These are phyloP conservation scores for Dendrocalamus sinicus DNA, from an alignment of 176 grass and related monocot species.

Conservation along the genomic window DNA sequence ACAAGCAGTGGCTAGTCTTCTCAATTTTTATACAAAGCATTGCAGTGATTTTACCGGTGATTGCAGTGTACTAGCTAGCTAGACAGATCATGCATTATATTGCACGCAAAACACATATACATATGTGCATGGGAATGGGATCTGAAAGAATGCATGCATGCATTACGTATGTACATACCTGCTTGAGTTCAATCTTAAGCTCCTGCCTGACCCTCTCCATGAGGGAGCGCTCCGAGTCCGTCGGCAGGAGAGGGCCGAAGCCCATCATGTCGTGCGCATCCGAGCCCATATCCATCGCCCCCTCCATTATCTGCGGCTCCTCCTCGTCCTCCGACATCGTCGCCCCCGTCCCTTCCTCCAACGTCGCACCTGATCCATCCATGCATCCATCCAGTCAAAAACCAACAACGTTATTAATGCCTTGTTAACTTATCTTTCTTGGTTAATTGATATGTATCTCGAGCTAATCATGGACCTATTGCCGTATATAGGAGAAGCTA, in stretches of 20 bases:
- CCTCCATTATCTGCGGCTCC: conserved; percentile 68
- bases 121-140: not conserved
- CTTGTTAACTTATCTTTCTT: not conserved
- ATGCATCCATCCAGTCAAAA: not conserved
- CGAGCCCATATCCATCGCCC: conserved; percentile 61
- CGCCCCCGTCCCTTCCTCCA: conserved; percentile 82
- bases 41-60: not conserved
- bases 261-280: conserved; percentile 96
- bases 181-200: conserved; percentile 93
- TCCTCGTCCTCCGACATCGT: conserved; percentile 99
- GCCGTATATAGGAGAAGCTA: not conserved
- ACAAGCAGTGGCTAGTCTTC: not conserved
- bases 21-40: not conserved
- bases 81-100: not conserved
- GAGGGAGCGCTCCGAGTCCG: conserved; percentile 87
- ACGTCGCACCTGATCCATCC: conserved; percentile 54
- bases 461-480: not conserved
- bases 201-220: conserved; percentile 99
- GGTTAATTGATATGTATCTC: not conserved
- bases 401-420: not conserved
- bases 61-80: not conserved
- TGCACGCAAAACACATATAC: not conserved
- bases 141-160: not conserved
- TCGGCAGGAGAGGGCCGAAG: conserved; percentile 88
- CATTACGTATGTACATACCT: conserved; percentile 47